Conservation (phyloP, 441 rosid species). For the Pelargonium citronellum region DNA sequence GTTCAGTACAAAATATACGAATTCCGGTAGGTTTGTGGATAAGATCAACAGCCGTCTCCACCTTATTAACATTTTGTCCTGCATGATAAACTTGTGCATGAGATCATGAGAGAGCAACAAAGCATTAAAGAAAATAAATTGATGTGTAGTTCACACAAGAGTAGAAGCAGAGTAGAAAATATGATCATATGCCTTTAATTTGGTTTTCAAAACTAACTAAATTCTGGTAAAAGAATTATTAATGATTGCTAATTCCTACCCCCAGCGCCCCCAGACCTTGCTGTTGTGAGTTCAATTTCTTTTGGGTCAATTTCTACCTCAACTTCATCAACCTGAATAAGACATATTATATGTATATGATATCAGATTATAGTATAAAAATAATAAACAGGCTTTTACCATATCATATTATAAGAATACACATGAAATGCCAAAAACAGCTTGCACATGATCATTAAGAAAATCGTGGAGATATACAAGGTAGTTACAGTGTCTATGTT, state of each 20-base stretch:
- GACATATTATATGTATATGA: slow-evolving; percentile 13
- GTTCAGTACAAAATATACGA: slow-evolving; percentile 91
- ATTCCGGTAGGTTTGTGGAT: slow-evolving; percentile 88
- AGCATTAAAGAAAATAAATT: background rate
- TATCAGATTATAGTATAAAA: background rate
- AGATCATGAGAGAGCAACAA: slow-evolving; percentile 2
- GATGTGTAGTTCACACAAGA: background rate
- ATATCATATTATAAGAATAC: slow-evolving; percentile 2
- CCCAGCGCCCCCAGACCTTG: slow-evolving; percentile 98
- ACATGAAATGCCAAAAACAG: background rate
- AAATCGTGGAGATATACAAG: too few species aligned
- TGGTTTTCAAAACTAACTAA: background rate
- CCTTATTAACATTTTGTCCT: slow-evolving; percentile 98
- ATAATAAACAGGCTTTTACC: background rate
- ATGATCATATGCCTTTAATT: background rate
- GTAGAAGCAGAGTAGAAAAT: background rate
- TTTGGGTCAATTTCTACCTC: slow-evolving; percentile 92
- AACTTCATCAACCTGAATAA: slow-evolving; percentile 82
- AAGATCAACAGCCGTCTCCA: slow-evolving; percentile 92
- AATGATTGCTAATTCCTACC: slow-evolving; percentile 35
- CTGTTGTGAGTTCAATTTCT: slow-evolving; percentile 84
- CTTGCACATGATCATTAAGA: too few species aligned
- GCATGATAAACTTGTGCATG: slow-evolving; percentile 27
- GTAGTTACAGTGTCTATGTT: too few species aligned
- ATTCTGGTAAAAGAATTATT: background rate